These are phyloP conservation scores for Salix exigua DNA, from an alignment of 345 rosid genomes.

Conservation along the genomic window DNA sequence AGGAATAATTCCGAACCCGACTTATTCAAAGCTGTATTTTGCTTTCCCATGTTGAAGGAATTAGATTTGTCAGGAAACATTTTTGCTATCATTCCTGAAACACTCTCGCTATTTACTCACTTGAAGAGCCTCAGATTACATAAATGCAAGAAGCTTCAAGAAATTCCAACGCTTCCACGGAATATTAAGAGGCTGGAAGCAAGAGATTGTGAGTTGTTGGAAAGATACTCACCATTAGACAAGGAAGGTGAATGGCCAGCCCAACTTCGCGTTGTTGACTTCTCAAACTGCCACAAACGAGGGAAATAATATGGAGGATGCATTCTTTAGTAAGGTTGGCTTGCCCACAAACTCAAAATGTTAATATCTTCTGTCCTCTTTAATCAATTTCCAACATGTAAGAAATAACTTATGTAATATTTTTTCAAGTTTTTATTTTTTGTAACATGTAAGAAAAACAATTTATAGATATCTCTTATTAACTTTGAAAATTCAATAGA, in stretches of 20 bases:
- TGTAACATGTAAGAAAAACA: too few relatives aligned
- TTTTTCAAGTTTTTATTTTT: too few relatives aligned
- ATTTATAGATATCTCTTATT: too few relatives aligned
- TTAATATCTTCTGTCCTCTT: background rate
- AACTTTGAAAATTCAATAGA: too few relatives aligned
- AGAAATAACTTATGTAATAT: too few relatives aligned
- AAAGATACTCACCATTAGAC: slow-evolving; percentile 7
- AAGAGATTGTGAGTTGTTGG: slow-evolving; percentile 11
- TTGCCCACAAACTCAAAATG: background rate
- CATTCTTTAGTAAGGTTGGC: slow-evolving; percentile 7
- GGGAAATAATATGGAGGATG: background rate
- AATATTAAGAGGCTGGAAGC: slow-evolving; percentile 13
- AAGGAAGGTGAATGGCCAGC: background rate
- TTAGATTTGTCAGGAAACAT: slow-evolving; percentile 13
- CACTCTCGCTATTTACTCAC: slow-evolving; percentile 1
- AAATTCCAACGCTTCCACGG: slow-evolving; percentile 17
- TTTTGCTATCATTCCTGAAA: slow-evolving; percentile 13
- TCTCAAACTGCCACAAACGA: slow-evolving; percentile 16
- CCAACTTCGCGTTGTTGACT: slow-evolving; percentile 17
- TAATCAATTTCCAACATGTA: too few relatives aligned
- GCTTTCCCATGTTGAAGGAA: slow-evolving; percentile 8
- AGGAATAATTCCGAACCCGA: slow-evolving; percentile 67
- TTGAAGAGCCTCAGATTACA: slow-evolving; percentile 9
- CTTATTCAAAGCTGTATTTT: too few relatives aligned
- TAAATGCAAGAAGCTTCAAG: slow-evolving; percentile 16